Evolutionary conservation across 1,284 basidiomycete species (phyloP).

Genomic region (Ganoderma resinaceum): DNA sequence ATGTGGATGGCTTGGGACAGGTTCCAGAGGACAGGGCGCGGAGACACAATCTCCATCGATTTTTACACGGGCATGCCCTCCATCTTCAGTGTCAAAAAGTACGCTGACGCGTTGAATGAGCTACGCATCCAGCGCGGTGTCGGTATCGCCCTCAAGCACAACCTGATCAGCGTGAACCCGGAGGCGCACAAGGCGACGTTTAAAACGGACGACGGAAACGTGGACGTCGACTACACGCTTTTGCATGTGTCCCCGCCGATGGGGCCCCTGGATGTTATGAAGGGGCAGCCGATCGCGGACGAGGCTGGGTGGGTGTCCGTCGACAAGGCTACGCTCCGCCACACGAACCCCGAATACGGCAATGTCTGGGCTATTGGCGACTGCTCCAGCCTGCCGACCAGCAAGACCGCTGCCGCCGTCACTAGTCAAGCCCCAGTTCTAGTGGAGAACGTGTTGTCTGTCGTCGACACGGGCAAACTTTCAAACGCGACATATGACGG

Average conservation of each 20-base stretch:
- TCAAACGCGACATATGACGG: conserved; percentile 79
- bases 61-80: conserved; percentile 94
- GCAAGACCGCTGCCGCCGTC: conserved; percentile 96
- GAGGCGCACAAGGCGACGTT: conserved; percentile 84
- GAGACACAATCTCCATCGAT: conserved; percentile 69
- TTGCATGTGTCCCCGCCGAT: conserved; percentile 93
- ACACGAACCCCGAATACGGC: conserved; percentile 77
- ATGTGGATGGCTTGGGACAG: conserved; percentile 96
- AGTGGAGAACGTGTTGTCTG: conserved; percentile 85
- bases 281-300: conserved; percentile 82
- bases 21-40: conserved; percentile 65
- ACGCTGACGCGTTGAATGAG: conserved; percentile 85
- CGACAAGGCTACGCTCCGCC: conserved; percentile 81
- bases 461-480: conserved; percentile 77
- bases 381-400: conserved; percentile 90
- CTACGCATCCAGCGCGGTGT: conserved; percentile 85
- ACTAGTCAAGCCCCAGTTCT: conserved; percentile 93
- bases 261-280: conserved; percentile 88
- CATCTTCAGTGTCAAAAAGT: conserved; percentile 95
- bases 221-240: conserved; percentile 81
- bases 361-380: conserved; percentile 95
- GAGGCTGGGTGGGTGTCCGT: conserved; percentile 90
- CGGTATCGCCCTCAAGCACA: conserved; percentile 83
- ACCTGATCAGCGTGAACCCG: conserved; percentile 81
- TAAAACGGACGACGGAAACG: conserved; percentile 72